A percentile compares a stretch with the other conserved stretches of the same genome.
phyloP scores from a whole-genome alignment of 495 filamentous ascomycete genomes.

The Trichoderma gamsii region DNA sequence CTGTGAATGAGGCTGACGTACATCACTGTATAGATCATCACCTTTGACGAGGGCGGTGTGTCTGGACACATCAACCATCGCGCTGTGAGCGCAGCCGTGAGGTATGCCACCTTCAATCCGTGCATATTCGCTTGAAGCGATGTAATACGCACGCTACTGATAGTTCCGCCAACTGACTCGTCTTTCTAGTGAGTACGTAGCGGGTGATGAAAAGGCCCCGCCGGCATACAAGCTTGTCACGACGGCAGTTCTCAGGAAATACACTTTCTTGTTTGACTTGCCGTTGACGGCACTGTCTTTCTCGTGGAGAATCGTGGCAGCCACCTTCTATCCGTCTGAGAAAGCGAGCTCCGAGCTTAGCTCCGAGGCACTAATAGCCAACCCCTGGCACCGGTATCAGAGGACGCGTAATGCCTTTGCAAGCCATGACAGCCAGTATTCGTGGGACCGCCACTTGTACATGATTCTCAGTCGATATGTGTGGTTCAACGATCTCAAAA shows the following conservation, averaged over 20 bases:
- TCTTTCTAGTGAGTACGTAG: slow-evolving; percentile 26
- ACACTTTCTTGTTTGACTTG: slow-evolving; percentile 35
- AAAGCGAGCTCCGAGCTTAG: slow-evolving; percentile 23
- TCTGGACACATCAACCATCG: slow-evolving; percentile 39
- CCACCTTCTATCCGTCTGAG: slow-evolving; percentile 27
- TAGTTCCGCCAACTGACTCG: slow-evolving; percentile 2
- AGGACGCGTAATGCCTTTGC: slow-evolving; percentile 32
- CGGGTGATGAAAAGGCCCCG: slow-evolving; percentile 28
- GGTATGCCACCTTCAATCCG: slow-evolving; percentile 24
- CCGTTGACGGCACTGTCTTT: slow-evolving; percentile 36
- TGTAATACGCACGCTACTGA: background rate
- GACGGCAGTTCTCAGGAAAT: slow-evolving; percentile 33
- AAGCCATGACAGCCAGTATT: slow-evolving; percentile 35
- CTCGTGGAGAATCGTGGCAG: slow-evolving; percentile 31
- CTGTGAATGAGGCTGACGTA: background rate
- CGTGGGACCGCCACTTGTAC: slow-evolving; percentile 39
- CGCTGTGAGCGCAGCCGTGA: slow-evolving; percentile 38
- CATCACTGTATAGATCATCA: slow-evolving; percentile 31
- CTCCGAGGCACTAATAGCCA: slow-evolving; percentile 29
- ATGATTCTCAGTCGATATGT: slow-evolving; percentile 38
- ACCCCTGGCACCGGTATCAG: slow-evolving; percentile 32
- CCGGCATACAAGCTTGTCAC: slow-evolving; percentile 34
- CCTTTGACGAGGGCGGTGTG: slow-evolving; percentile 38
- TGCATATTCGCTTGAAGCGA: background rate
- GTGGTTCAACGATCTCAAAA: slow-evolving; percentile 40